Evolutionary conservation across 2,329 filamentous ascomycete species (phyloP), one percentile per base, ranked within the genome.

Genomic region (Alternaria brassicae): DNA sequence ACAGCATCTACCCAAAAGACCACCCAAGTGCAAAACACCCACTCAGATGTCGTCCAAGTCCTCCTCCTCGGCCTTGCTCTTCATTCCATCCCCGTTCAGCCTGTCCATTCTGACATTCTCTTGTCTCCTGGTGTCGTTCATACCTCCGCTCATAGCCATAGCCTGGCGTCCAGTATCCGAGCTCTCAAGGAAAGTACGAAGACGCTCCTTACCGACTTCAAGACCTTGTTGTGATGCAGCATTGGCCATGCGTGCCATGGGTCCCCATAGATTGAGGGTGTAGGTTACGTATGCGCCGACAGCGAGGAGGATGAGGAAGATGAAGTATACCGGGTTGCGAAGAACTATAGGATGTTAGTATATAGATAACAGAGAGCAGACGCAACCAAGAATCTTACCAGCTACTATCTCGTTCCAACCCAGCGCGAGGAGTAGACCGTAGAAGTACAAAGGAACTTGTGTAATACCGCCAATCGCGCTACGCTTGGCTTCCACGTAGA

Each of bases 351-450:
- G 45, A 71, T 61, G 69, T 69, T 47, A 69, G 40, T 45, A 17
- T 9, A 13, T 19, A n/a, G 7, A 27, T 15, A 17, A 3, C 28
- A 12, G 45, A 25, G 15, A 49, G 53, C 56, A n/a, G 6, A 27
- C 21, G 39, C 23, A 2, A 27, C 41, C 47, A 28, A 25, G n/a
- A 9, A 17, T 78, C 91, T 84, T 85, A 96, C 93, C 92, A 73
- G 93, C 91, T 67, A 96, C 83, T 64, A 99, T 93, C 80, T 99
- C 95, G 79, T 99, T 99, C 95, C 95, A 99, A n/a, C 95, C 95
- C 48, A 99, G 84, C 21, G 92, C 91, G 65, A 99, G 82, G 56
- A 99, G 83, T 56, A 98, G 78, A 40, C 88, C 92, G 72, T 97
- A 99, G 79, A 99, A 97, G 80, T 97, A 98, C 62, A 96, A 81